Evolutionary conservation across 2,329 filamentous ascomycete genomes (phyloP).

Genomic region (Teratosphaeria destructans): DNA sequence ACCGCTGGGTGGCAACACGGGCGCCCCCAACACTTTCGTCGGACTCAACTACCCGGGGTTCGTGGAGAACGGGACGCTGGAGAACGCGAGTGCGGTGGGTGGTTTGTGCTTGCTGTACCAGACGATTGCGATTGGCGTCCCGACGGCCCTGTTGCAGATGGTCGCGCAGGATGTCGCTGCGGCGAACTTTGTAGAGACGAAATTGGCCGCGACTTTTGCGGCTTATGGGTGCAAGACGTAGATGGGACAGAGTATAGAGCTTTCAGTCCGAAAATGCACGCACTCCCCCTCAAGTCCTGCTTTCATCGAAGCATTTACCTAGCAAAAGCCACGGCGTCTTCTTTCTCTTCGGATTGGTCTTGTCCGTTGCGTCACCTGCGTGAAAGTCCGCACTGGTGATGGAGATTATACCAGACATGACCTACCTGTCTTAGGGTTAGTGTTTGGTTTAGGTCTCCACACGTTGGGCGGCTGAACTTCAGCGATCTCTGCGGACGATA

Average conservation of each 20-base stretch:
- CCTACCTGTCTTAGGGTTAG: not conserved
- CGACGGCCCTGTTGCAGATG: not conserved
- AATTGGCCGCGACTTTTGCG: not conserved
- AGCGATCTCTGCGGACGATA: not conserved
- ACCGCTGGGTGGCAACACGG: slow-evolving; percentile 1
- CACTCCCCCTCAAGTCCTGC: not conserved
- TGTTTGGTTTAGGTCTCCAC: not conserved
- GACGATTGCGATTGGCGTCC: not conserved
- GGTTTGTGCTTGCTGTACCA: not conserved
- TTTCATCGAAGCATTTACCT: not conserved
- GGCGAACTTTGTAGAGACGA: not conserved
- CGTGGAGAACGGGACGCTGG: not conserved
- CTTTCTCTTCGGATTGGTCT: not conserved
- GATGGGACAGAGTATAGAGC: not conserved
- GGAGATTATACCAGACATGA: not conserved
- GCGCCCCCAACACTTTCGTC: slow-evolving; percentile 1
- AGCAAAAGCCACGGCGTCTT: not conserved
- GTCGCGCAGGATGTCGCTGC: not conserved
- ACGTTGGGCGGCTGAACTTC: not conserved
- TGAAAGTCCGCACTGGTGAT: too few relatives aligned
- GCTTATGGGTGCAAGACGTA: not conserved
- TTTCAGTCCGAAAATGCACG: too few relatives aligned
- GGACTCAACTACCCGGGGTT: slow-evolving; percentile 2
- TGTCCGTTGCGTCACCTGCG: too few relatives aligned
- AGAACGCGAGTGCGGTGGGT: not conserved